Base-by-base conservation (phyloP, 2,329 filamentous ascomycete genomes). In the Dryadomyces sulphureus region DNA sequence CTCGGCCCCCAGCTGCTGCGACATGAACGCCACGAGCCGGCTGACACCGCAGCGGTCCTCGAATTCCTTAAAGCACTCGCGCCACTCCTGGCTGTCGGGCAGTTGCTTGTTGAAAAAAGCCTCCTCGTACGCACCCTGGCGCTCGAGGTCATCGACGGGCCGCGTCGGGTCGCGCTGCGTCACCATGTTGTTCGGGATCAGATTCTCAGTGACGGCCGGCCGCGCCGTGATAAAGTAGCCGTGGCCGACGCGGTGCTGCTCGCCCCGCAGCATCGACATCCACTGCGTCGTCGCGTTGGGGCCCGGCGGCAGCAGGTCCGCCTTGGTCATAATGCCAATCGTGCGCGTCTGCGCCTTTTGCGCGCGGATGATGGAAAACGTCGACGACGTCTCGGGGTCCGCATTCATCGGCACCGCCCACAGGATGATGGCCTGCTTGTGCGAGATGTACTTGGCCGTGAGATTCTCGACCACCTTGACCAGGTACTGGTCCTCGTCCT, bases 301-400 rank as follows among this genome's bases (percentile, higher is more conserved):
- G 0, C 69, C 69, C 0, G 62, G 57, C 0, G 77, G 72, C 0
- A 88, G 62, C 0, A 83, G 71, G 50, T 94, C 89, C 0, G 88
- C 87, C 55, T 94, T 94, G 0, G 88, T 94, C 16, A 94, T 69
- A 0, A 94, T 83, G 0, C 85, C 85, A 45, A 84, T 69, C 1
- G 79, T 84, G 1, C 81, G 69, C 4, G 66, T 51, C 2, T 72
- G 66, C 0, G 81, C 81, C 1, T 66, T 66, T 1, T 75, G 63
- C 38, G 70, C 59, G 25, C 75, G 62, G 52, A 89, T 76, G 3
- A 86, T 68, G 0, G 72, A 70, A 11, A 83, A 77, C 0, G 84
- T 83, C 1, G 72, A 80, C 0, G 83, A 90, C 14, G 81, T 89
- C 2, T 84, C 79, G 0, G 84, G 74, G 48, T 94, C 87, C 1